Evolutionary conservation across 2,329 filamentous ascomycete genomes (phyloP).

Genomic region (Plenodomus tracheiphilus): DNA sequence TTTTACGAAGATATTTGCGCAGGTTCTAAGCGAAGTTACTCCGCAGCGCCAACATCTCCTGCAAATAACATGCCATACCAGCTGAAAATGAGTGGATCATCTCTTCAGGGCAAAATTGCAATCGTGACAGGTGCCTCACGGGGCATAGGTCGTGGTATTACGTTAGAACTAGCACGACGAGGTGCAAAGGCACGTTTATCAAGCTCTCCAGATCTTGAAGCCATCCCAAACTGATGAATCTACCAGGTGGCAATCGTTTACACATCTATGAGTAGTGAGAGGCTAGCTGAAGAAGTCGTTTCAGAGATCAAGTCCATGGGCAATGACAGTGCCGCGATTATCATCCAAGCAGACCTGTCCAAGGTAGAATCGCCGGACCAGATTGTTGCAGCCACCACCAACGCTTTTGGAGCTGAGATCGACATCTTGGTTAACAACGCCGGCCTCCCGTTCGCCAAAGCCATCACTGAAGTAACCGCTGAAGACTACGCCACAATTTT

Average conservation of each 20-base stretch:
- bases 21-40: too few relatives aligned
- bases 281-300: too few relatives aligned
- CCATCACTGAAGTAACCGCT: constrained; percentile 41
- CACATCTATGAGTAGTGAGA: too few relatives aligned
- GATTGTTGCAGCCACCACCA: constrained; percentile 43
- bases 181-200: constrained; percentile 46
- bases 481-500: constrained; percentile 60
- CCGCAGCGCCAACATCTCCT: too few relatives aligned
- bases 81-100: constrained; percentile 6
- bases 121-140: constrained; percentile 57
- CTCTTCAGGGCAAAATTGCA: constrained; percentile 45
- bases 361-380: constrained; percentile 37
- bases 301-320: too few relatives aligned
- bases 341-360: constrained; percentile 48
- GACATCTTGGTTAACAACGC: constrained; percentile 53
- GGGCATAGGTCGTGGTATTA: constrained; percentile 55
- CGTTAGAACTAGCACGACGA: constrained; percentile 52
- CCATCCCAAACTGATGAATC: not conserved
- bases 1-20: too few relatives aligned
- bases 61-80: constrained; percentile 15
- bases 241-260: too few relatives aligned
- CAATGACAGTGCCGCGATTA: too few relatives aligned
- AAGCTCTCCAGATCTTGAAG: not conserved
- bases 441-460: constrained; percentile 31
- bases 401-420: constrained; percentile 45